Evolutionary conservation across 495 filamentous ascomycete genomes (phyloP).

Genomic region (Neurospora terricola): DNA sequence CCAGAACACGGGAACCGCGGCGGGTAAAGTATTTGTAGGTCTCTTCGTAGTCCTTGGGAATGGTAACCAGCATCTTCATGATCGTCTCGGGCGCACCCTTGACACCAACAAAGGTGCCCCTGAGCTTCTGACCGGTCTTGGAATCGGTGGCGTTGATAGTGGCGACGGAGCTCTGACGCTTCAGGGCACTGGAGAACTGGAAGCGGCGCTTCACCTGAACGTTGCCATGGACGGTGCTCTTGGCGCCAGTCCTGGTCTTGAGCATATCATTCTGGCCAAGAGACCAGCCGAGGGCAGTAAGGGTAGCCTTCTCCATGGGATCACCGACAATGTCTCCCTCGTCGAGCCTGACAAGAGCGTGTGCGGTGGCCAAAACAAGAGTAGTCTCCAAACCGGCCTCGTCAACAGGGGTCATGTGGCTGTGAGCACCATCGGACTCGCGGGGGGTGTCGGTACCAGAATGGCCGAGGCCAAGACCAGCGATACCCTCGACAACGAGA

Average conservation of each 20-base stretch:
- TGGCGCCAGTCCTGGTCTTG: slow-evolving; percentile 36
- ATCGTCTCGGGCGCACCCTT: slow-evolving; percentile 98
- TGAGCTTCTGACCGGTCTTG: slow-evolving; percentile 58
- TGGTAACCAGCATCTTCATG: slow-evolving; percentile 74
- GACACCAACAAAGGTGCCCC: slow-evolving; percentile 81
- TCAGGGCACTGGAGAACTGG: slow-evolving; percentile 95
- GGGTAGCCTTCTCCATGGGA: slow-evolving; percentile 96
- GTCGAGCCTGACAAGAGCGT: slow-evolving; percentile 90
- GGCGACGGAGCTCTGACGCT: slow-evolving; percentile 90
- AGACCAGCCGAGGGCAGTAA: slow-evolving; percentile 81
- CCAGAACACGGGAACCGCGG: slow-evolving; percentile 85
- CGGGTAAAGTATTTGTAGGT: slow-evolving; percentile 97
- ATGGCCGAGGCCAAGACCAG: slow-evolving; percentile 68
- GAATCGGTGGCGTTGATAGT: slow-evolving; percentile 59
- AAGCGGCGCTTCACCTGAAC: slow-evolving; percentile 95
- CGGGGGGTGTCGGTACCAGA: slow-evolving; percentile 49
- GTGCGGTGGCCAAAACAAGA: slow-evolving; percentile 87
- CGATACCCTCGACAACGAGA: slow-evolving; percentile 93
- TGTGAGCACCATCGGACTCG: slow-evolving; percentile 71
- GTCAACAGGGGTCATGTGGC: slow-evolving; percentile 54
- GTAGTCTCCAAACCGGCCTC: slow-evolving; percentile 70
- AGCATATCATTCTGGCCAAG: slow-evolving; percentile 82
- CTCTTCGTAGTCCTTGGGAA: slow-evolving; percentile 88
- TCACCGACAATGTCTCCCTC: slow-evolving; percentile 97
- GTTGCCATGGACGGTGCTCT: slow-evolving; percentile 36